Evolutionary conservation across 306 rosid genomes (phyloP).

Genomic region (Spatholobus suberectus): DNA sequence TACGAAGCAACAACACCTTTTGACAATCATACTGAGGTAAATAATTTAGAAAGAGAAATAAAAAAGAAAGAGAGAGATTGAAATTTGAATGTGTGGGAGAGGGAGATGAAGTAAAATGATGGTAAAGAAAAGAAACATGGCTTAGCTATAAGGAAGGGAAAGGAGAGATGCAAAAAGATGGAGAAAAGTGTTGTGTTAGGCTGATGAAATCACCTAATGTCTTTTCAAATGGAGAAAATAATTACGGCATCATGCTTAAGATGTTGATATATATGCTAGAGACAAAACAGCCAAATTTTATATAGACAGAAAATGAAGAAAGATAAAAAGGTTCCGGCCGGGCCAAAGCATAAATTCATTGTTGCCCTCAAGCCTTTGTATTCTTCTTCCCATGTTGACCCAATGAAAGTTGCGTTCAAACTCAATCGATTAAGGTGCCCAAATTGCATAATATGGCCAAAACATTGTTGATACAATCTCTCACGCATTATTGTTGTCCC

Average conservation of each 20-base stretch:
- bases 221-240: constrained; percentile 56
- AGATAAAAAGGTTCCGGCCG: neutral
- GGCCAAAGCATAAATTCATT: constrained; percentile 1
- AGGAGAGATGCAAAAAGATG: constrained; percentile 30
- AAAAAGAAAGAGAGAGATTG: neutral
- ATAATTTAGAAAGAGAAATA: constrained; percentile 45
- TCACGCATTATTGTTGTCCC: constrained; percentile 39
- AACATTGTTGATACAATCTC: constrained; percentile 42
- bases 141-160: constrained; percentile 37
- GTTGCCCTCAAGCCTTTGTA: constrained; percentile 11
- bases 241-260: constrained; percentile 60
- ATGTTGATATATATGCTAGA: constrained; percentile 27
- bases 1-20: constrained; percentile 72
- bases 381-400: constrained; percentile 25
- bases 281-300: constrained; percentile 31
- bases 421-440: constrained; percentile 39
- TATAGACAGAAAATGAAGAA: neutral
- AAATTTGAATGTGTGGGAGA: constrained; percentile 47
- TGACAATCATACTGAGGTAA: constrained; percentile 60
- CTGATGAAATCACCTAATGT: constrained; percentile 54
- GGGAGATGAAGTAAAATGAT: constrained; percentile 49
- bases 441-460: constrained; percentile 41
- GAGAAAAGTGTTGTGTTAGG: constrained; percentile 39
- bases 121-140: constrained; percentile 36
- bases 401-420: constrained; percentile 34